These are phyloP conservation scores for Tanacetum coccineum DNA, from an alignment of 129 eudicot species.

Conservation along the genomic window DNA sequence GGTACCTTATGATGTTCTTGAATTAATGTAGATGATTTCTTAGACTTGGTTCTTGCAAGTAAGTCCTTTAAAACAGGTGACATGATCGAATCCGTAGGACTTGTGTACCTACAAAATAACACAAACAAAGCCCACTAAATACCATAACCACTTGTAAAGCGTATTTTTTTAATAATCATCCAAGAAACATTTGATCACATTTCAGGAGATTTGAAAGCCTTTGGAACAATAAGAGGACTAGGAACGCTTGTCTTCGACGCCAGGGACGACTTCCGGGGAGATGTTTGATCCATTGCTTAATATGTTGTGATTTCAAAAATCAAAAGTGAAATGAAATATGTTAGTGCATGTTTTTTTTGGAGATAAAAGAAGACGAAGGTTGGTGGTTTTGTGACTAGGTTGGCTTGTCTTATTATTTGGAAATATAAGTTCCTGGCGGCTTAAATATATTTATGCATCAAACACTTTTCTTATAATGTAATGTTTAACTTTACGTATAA, in stretches of 20 bases:
- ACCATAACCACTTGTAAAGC: too few species aligned
- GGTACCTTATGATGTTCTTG: constrained; percentile 33
- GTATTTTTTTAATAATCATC: not conserved
- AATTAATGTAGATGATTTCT: constrained; percentile 27
- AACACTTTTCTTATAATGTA: too few species aligned
- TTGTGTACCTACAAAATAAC: constrained; percentile 49
- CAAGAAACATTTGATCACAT: constrained; percentile 38
- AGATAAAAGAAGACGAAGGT: constrained; percentile 3
- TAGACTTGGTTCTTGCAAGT: constrained; percentile 26
- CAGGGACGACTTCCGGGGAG: constrained; percentile 6
- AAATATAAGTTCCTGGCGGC: too few species aligned
- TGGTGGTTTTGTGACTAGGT: not conserved
- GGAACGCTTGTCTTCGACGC: constrained; percentile 29
- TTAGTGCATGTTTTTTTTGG: not conserved
- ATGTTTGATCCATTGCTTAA: constrained; percentile 26
- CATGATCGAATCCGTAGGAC: constrained; percentile 86
- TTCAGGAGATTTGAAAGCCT: constrained; percentile 72
- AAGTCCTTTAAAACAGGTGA: constrained; percentile 61
- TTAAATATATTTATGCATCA: too few species aligned
- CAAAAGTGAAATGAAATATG: constrained; percentile 11
- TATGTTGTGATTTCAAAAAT: not conserved
- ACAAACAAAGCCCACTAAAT: not conserved
- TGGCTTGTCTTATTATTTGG: too few species aligned
- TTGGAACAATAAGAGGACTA: constrained; percentile 69
- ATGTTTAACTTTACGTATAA: too few species aligned